Evolutionary conservation across 2,329 filamentous ascomycete species (phyloP), one percentile per base, ranked within the genome.

Genomic region (Penicillium sp.): DNA sequence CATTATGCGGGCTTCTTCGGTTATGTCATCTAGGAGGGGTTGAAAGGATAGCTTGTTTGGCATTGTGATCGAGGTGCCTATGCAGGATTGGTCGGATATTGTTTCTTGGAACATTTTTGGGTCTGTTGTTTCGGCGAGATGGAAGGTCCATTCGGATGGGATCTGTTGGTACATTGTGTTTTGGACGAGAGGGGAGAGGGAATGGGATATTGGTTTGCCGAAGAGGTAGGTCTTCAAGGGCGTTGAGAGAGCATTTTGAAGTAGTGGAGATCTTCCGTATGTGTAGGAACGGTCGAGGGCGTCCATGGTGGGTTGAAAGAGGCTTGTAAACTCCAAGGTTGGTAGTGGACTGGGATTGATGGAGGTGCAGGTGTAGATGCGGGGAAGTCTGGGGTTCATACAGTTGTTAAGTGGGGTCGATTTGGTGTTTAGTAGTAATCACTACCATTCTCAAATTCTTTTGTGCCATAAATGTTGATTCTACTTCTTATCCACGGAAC

Each of bases 111-210:
- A 44, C 1, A 16, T 2, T 8, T 37, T n/a, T 9, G 24, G 35
- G 5, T 52, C 39, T 10, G 7, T 49, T 22, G 52, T 55, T 46
- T 58, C 19, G 29, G 27, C 13, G 14, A 52, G 52, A 14, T 49
- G 21, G 24, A 35, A 58, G 14, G 43, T 49, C 56, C 56, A 58
- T 66, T 79, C 41, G 77, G 24, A 29, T 5, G 37, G 9, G 49
- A 46, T 8, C 5, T 22, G 26, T 24, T 52, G 16, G 49, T 43
- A 52, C 6, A 45, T 33, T 3, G 22, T 52, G 26, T 43, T 43
- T 22, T 52, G 49, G 27, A 52, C 6, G 19, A 43, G 39, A 4
- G 49, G 49, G 5, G 43, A 27, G 16, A 55, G 44, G 16, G 56
- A 58, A 11, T 48, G 43, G 27, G 56, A 43, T 49, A 58, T 52